Percentiles rank a stretch among this genome's conserved stretches.
Conservation (phyloP, 495 filamentous ascomycete genomes). For the Letharia lupina region DNA sequence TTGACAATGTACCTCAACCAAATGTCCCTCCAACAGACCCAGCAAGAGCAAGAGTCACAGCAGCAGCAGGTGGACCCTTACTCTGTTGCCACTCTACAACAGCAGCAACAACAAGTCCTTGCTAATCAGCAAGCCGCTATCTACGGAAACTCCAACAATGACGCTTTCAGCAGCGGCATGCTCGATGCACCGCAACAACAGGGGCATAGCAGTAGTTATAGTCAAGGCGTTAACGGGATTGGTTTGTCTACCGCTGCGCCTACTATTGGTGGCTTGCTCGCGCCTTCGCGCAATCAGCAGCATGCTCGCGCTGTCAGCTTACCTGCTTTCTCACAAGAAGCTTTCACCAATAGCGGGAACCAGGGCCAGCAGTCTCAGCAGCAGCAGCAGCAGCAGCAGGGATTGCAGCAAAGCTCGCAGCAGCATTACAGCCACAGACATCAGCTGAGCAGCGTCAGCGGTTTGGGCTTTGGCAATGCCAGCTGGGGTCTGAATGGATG, state of each 20-base stretch:
- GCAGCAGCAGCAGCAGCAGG: slow-evolving; percentile 28
- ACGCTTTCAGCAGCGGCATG: slow-evolving; percentile 47
- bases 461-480: slow-evolving; percentile 45
- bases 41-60: slow-evolving; percentile 47
- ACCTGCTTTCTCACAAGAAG: slow-evolving; percentile 61
- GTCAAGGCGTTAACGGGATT: slow-evolving; percentile 49
- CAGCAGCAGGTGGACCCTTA: slow-evolving; percentile 45
- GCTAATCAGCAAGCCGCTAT: slow-evolving; percentile 43
- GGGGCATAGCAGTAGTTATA: slow-evolving; percentile 47
- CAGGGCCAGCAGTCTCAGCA: slow-evolving; percentile 30
- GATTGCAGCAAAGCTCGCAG: slow-evolving; percentile 26
- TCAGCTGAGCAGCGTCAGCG: slow-evolving; percentile 45
- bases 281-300: slow-evolving; percentile 56
- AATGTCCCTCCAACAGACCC: slow-evolving; percentile 66
- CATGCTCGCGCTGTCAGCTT: slow-evolving; percentile 81
- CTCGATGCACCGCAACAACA: slow-evolving; percentile 50
- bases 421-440: slow-evolving; percentile 43
- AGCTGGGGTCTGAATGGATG: slow-evolving; percentile 58
- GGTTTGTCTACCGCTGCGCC: slow-evolving; percentile 45
- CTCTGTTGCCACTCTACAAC: slow-evolving; percentile 47
- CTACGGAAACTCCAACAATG: slow-evolving; percentile 45
- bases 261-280: slow-evolving; percentile 65
- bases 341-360: slow-evolving; percentile 40
- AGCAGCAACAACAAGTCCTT: slow-evolving; percentile 51
- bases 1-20: slow-evolving; percentile 91